Conservation (phyloP, 441 rosid species). For the Mallotus repandus region DNA sequence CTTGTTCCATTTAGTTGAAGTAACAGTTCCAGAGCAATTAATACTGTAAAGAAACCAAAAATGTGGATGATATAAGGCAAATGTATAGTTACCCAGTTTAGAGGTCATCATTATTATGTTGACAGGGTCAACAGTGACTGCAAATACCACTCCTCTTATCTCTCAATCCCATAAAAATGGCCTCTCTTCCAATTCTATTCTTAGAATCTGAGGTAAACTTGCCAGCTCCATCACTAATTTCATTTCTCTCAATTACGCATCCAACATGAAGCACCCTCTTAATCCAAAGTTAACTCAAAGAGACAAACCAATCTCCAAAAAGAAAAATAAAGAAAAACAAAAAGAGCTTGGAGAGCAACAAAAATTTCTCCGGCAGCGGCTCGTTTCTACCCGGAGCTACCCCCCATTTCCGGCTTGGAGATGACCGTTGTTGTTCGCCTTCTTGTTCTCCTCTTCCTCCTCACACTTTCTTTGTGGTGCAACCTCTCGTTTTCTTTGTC, state of each 20-base stretch:
- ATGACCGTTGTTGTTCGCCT: slow-evolving; percentile 53
- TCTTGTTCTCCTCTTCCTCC: slow-evolving; percentile 29
- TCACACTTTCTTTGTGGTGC: slow-evolving; percentile 16
- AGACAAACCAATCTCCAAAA: slow-evolving; percentile 20
- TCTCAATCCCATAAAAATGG: slow-evolving; percentile 9
- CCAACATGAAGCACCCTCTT: slow-evolving; percentile 34
- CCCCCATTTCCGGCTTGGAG: slow-evolving; percentile 27
- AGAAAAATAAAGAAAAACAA: background rate
- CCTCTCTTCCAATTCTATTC: slow-evolving; percentile 29
- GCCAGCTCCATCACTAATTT: slow-evolving; percentile 37
- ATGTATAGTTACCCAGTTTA: too few relatives aligned
- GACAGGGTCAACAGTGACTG: slow-evolving; percentile 35
- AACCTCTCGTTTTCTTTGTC: slow-evolving; percentile 30
- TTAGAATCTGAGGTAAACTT: slow-evolving; percentile 32
- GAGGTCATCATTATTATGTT: slow-evolving; percentile 1
- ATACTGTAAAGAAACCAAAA: too few relatives aligned
- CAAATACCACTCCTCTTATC: slow-evolving; percentile 19
- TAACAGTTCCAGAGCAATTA: too few relatives aligned
- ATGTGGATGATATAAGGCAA: too few relatives aligned
- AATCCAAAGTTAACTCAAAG: slow-evolving; percentile 28
- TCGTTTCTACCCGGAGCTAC: slow-evolving; percentile 35
- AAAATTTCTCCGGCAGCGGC: slow-evolving; percentile 42
- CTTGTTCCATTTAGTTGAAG: too few relatives aligned
- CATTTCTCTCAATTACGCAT: slow-evolving; percentile 23
- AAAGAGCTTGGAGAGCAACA: slow-evolving; percentile 22